phyloP scores from a whole-genome alignment of 257 asterid species.

The Jacaranda copaia region DNA sequence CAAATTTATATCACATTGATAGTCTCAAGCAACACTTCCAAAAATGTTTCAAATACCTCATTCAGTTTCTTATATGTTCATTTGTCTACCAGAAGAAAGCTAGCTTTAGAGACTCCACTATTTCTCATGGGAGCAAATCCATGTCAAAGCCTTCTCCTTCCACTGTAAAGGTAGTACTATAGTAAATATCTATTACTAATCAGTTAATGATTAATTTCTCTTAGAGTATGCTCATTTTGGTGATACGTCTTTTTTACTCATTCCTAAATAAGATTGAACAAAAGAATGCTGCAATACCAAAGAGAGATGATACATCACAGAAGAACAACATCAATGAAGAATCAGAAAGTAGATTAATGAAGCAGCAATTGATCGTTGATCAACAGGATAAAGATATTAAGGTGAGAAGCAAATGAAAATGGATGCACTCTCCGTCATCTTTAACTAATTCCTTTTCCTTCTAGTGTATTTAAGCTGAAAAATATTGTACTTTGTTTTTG shows the following conservation, averaged over 20 bases:
- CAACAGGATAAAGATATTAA: constrained; percentile 70
- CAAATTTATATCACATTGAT: background rate
- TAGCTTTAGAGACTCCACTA: constrained; percentile 47
- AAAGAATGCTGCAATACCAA: constrained; percentile 42
- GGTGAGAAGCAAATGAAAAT: constrained; percentile 47
- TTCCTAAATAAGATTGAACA: constrained; percentile 49
- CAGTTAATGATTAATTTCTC: constrained; percentile 1
- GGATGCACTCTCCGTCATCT: constrained; percentile 16
- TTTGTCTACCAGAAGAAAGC: constrained; percentile 57
- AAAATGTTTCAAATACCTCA: constrained; percentile 6
- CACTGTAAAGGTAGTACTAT: constrained; percentile 52
- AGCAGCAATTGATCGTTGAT: constrained; percentile 66
- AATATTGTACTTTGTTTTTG: constrained; percentile 15
- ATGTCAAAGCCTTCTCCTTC: constrained; percentile 46
- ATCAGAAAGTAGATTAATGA: constrained; percentile 48
- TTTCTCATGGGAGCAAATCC: constrained; percentile 51
- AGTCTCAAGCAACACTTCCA: constrained; percentile 11
- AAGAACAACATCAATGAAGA: constrained; percentile 57
- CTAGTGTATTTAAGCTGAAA: constrained; percentile 11
- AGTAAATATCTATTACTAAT: constrained; percentile 1
- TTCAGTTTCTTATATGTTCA: constrained; percentile 26
- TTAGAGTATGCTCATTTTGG: constrained; percentile 7
- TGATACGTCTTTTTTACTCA: constrained; percentile 27
- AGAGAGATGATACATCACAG: constrained; percentile 50
- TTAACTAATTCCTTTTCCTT: constrained; percentile 11